Base-by-base conservation (phyloP, 2,329 filamentous ascomycete species). In the Aureobasidium lini region DNA sequence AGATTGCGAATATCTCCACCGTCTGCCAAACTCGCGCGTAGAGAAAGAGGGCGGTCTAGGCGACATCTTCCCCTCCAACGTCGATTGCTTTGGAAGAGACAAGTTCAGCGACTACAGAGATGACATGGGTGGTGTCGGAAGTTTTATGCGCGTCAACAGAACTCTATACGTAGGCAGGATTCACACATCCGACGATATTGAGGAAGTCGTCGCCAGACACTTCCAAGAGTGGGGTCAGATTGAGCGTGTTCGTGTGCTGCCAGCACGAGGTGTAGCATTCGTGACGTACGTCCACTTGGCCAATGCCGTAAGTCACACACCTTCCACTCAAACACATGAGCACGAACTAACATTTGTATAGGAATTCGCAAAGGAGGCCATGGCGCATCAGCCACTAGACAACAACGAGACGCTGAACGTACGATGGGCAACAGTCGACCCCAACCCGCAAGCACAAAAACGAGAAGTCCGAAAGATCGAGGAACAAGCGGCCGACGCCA, bases 191-290 rank as follows among this genome's bases (percentile, higher is more conserved):
- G 94, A 97, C 72, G 93, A 97, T 69, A 96, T 97, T 63, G 93
- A 99, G 71, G 94, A 99, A 75, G 84, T 97, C 37, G 93, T 97
- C 6, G 87, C 93, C 32, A 82, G 95, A 13, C 94, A 99, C 75
- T 96, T 97, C 71, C 88, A 90, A 28, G 94, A 99, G 81, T 99
- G 92, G 92, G 94, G 94, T 0, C 88, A 92, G 68, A 79, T 99
- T 52, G 93, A 97, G 72, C 84, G 94, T 46, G 77, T 87, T 48
- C 86, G 94, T 31, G 93, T 97, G 2, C 78, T 99, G 13, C 96
- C 95, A 60, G 86, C 85, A 1, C 79, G 93, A 42, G 95, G 94
- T 58, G 94, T 99, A 18, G 95, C 87, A 0, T 99, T 99, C 72
- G 86, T 99, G 59, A 99, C 95, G 9, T 97, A 97, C 70, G 82